Base-by-base conservation (phyloP, 2,329 filamentous ascomycete genomes). In the Pseudocercospora fuligena region DNA sequence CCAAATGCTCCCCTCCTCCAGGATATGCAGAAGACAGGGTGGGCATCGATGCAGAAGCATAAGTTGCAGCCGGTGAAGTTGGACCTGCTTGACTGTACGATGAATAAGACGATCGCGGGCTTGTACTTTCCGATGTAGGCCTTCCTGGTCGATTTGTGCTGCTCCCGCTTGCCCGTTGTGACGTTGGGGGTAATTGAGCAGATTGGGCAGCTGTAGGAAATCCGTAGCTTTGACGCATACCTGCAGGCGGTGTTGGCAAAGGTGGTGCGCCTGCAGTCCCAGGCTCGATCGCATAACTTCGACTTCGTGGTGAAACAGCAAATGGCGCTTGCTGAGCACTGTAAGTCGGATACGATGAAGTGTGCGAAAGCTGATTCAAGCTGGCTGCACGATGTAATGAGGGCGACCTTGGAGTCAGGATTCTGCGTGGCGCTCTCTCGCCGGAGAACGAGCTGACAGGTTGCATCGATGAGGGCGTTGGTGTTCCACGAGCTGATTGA, bases 401-500 rank as follows among this genome's bases (percentile, higher is more conserved):
- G 9, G 87, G 87, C 9, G 88, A 89, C 69, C 84, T 82, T 0
- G 88, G 86, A 11, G 85, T 88, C 67, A 88, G 74, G n/a, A 87
- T 83, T 36, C 84, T 83, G 69, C 87, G 69, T 16, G 69, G 68
- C 36, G 65, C 57, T 59, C 65, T 58, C 6, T 67, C 69, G 8
- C 64, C 63, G 12, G 25, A 58, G 29, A 66, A 40, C 12, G 54
- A 61, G 31, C 60, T 47, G 21, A 57, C 21, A n/a, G 65, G 36
- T 46, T 63, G 58, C 69, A 66, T 70, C 11, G 60, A 65, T 25
- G 66, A 36, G 23, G 64, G 47, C 70, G 75, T 64, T 73, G 78
- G 19, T 63, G 73, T 63, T 73, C 63, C 63, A 21, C 64, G 66
- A 21, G 64, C 60, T 25, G 67, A 61, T 19, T 56, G 61, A 33